phyloP scores from a whole-genome alignment of 2,329 filamentous ascomycete species.

The Aspergillus bombycis region DNA sequence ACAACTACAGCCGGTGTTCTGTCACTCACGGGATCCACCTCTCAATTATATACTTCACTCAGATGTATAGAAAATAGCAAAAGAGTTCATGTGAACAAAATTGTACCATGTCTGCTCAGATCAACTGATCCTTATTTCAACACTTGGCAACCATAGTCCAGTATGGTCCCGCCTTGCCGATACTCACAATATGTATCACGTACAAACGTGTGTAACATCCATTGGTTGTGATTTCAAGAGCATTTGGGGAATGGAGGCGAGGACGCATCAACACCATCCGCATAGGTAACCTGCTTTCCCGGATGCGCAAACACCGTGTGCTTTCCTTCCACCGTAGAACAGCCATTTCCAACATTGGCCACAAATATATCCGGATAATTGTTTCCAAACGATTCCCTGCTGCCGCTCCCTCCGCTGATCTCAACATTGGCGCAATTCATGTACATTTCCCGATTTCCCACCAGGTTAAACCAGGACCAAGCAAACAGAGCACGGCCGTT shows the following conservation, averaged over 20 bases:
- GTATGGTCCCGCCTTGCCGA: neutral
- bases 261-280: constrained; percentile 4
- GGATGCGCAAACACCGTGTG: constrained; percentile 16
- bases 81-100: neutral
- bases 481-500: constrained; percentile 63
- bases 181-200: neutral
- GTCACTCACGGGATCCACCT: no score
- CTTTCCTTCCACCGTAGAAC: constrained; percentile 12
- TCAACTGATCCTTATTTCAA: neutral
- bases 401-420: constrained; percentile 44
- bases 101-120: neutral
- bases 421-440: constrained; percentile 75
- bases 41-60: no score
- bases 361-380: constrained; percentile 15
- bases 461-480: constrained; percentile 74
- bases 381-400: neutral
- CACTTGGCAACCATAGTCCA: neutral
- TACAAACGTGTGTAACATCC: neutral
- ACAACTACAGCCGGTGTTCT: no score
- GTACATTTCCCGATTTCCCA: constrained; percentile 78
- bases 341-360: constrained; percentile 17
- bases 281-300: constrained; percentile 15
- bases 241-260: constrained; percentile 12
- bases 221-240: neutral
- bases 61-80: neutral